Evolutionary conservation across 805 yeast genomes (phyloP), one percentile per base, ranked within the genome.

Genomic region (Candida easanensis): DNA sequence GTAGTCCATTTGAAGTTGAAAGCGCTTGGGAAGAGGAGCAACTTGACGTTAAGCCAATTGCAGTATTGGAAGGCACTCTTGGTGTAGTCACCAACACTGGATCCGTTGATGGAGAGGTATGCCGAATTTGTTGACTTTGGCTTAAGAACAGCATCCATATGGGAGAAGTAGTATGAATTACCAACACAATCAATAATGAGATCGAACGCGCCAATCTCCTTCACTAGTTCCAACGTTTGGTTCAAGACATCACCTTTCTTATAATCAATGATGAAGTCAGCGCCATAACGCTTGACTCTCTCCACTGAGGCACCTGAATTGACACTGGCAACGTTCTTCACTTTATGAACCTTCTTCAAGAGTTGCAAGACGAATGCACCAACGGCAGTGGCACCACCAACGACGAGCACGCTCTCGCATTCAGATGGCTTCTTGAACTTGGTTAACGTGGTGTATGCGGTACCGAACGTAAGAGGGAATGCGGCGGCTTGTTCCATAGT

Each of bases 321-420:
- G 3, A 80, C 70, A 20, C 77, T 80, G 4, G 77, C 81, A 18
- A 87, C 75, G 11, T 71, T 70, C 20, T 64, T 63, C 8, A 79
- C 77, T 2, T 69, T 62, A 43, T 68, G 68, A 36, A 63, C 58
- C 31, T 71, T 60, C 58, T 76, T 81, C 9, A 82, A 77, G 32
- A 84, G 59, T 59, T 81, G 86, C 27, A 78, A 65, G 4, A 73
- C 68, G 46, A 68, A 71, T 22, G 71, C 58, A 18, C 90, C 89
- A 14, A 84, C 89, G 13, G 82, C 64, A 1, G 95, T 80, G 8
- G 85, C 81, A 20, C 84, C 91, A 30, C 96, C 96, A 36, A 84
- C 65, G 17, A 87, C 71, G 37, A 85, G 67, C 4, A 84, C 76
- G 45, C 70, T 74, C 5, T 78, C 66, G 14, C 66, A 63, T 10